Percentiles rank a stretch among this genome's conserved stretches.
These are phyloP conservation scores for Trapa bicornis DNA, from an alignment of 345 rosid genomes.

Conservation along the genomic window DNA sequence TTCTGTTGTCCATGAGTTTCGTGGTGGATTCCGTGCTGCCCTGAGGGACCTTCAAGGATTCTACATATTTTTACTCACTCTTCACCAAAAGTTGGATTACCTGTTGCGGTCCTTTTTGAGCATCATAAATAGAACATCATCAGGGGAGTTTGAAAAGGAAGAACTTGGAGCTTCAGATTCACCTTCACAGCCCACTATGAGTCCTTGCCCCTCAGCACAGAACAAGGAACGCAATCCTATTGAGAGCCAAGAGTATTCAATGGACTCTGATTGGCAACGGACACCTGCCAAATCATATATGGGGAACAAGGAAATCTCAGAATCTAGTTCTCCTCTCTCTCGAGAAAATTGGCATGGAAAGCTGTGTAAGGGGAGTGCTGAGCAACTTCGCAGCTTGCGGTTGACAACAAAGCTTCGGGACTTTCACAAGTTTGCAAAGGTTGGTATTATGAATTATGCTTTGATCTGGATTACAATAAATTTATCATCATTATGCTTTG, in stretches of 20 bases:
- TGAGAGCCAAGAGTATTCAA: slow-evolving; percentile 39
- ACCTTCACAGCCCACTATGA: slow-evolving; percentile 28
- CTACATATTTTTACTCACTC: slow-evolving; percentile 84
- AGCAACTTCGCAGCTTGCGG: slow-evolving; percentile 60
- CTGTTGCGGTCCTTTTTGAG: slow-evolving; percentile 57
- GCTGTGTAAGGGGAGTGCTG: slow-evolving; percentile 43
- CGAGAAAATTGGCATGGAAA: slow-evolving; percentile 76
- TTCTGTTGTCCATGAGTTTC: slow-evolving; percentile 54
- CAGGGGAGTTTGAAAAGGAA: slow-evolving; percentile 58
- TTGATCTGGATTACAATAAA: neutral
- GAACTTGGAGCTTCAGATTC: slow-evolving; percentile 55
- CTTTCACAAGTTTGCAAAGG: slow-evolving; percentile 95
- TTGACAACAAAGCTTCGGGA: slow-evolving; percentile 86
- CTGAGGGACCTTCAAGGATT: slow-evolving; percentile 86
- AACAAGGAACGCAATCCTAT: slow-evolving; percentile 16
- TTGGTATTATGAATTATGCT: slow-evolving; percentile 16
- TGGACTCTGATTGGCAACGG: slow-evolving; percentile 58
- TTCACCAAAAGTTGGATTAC: slow-evolving; percentile 75
- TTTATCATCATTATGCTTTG: neutral
- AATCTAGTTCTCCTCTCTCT: slow-evolving; percentile 51
- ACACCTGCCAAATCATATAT: slow-evolving; percentile 37
- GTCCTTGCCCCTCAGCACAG: slow-evolving; percentile 19
- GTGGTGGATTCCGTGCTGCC: slow-evolving; percentile 79
- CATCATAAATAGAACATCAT: slow-evolving; percentile 18
- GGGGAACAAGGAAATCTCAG: slow-evolving; percentile 56